These are phyloP conservation scores for Crassisporium funariophilum DNA, from an alignment of 768 basidiomycete species.

Conservation along the genomic window DNA sequence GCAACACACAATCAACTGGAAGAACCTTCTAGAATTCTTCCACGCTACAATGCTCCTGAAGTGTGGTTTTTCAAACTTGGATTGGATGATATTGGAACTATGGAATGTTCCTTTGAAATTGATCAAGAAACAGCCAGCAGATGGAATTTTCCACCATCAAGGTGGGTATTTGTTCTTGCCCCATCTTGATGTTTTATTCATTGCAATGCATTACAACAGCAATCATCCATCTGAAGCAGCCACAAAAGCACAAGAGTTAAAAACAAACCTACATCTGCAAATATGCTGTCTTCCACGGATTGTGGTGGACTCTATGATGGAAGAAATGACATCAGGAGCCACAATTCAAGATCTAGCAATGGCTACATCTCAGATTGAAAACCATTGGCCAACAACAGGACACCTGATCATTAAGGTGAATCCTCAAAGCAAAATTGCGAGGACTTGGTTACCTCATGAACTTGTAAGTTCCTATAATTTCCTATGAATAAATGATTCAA, in stretches of 20 bases:
- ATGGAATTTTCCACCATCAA: constrained; percentile 29
- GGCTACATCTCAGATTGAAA: constrained; percentile 25
- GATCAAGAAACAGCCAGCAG: constrained; percentile 34
- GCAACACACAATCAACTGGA: background rate
- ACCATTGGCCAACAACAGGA: constrained; percentile 49
- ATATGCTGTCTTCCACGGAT: constrained; percentile 36
- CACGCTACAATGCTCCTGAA: constrained; percentile 41
- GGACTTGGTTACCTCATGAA: constrained; percentile 44
- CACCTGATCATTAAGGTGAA: constrained; percentile 50
- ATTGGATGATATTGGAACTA: constrained; percentile 30
- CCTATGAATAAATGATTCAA: background rate
- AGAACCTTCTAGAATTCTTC: constrained; percentile 8
- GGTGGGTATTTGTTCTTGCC: constrained; percentile 13
- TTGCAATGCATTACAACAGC: too few species aligned
- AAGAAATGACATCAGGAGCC: constrained; percentile 16
- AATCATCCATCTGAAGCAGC: background rate
- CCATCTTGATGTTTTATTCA: too few species aligned
- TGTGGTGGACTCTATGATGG: constrained; percentile 20
- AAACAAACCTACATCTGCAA: constrained; percentile 31
- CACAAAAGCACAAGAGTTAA: background rate
- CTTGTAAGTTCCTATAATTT: constrained; percentile 36
- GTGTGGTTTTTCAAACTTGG: constrained; percentile 41
- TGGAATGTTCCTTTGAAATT: constrained; percentile 39
- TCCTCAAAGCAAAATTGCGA: constrained; percentile 29
- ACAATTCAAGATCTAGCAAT: constrained; percentile 25